phyloP scores from a whole-genome alignment of 1,139 yeast genomes.

The Kodamaea ohmeri region DNA sequence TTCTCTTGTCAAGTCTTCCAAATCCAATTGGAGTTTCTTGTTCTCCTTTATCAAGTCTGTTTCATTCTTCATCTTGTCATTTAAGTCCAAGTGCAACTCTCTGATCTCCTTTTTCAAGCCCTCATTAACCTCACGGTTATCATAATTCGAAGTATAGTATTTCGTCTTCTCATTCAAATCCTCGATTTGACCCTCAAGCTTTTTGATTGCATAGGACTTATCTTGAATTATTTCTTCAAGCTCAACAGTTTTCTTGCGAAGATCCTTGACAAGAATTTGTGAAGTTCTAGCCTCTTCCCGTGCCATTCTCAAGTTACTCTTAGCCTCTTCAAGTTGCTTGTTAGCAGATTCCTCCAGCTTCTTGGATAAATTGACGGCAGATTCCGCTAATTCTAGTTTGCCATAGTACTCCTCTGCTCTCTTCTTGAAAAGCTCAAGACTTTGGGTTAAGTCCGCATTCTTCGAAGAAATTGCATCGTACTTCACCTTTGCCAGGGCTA shows the following conservation, averaged over 20 bases:
- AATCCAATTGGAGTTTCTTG: constrained; percentile 58
- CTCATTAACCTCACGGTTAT: constrained; percentile 41
- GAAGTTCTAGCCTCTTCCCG: constrained; percentile 59
- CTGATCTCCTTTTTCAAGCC: constrained; percentile 58
- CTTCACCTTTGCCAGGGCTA: constrained; percentile 46
- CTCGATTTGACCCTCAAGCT: constrained; percentile 43
- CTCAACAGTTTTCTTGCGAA: constrained; percentile 52
- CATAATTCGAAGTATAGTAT: constrained; percentile 50
- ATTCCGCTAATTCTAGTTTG: constrained; percentile 77
- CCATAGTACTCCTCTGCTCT: constrained; percentile 75
- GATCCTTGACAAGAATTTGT: constrained; percentile 54
- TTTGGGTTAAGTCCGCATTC: constrained; percentile 50
- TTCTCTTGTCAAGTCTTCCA: constrained; percentile 52
- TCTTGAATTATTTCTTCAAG: constrained; percentile 62
- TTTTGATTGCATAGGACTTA: constrained; percentile 53
- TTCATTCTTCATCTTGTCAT: constrained; percentile 57
- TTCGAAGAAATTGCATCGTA: constrained; percentile 53
- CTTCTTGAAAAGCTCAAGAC: constrained; percentile 60
- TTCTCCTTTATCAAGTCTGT: constrained; percentile 64
- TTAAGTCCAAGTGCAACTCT: constrained; percentile 55
- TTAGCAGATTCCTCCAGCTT: constrained; percentile 59
- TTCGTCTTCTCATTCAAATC: constrained; percentile 50
- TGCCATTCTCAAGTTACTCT: constrained; percentile 50
- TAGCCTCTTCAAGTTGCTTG: constrained; percentile 55
- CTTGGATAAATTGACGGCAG: constrained; percentile 60